Evolutionary conservation across 805 yeast genomes (phyloP).

Genomic region (Wickerhamiella cacticola): DNA sequence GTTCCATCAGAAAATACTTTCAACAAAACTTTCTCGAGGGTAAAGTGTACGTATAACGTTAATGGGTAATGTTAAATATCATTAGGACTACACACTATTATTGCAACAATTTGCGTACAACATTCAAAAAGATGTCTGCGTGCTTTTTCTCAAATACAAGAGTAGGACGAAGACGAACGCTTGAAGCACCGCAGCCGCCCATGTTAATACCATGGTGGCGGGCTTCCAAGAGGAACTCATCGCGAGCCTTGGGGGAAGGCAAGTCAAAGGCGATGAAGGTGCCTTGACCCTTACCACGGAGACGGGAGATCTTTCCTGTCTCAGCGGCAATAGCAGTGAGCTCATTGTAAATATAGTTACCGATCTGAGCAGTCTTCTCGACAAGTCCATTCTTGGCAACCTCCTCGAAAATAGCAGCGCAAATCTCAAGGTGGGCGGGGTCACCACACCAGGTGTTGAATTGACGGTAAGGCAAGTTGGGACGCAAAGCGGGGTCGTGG

Average conservation of each 20-base stretch:
- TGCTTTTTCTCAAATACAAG: conserved; percentile 69
- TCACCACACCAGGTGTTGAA: conserved; percentile 94
- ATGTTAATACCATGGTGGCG: conserved; percentile 59
- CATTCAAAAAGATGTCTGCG: conserved; percentile 50
- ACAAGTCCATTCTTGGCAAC: conserved; percentile 48
- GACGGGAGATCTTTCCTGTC: conserved; percentile 43
- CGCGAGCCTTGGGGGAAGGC: conserved; percentile 43
- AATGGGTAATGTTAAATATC: neutral
- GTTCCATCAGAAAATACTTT: conserved; percentile 20
- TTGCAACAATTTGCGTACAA: conserved; percentile 30
- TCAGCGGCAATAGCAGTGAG: conserved; percentile 41
- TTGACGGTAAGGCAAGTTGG: conserved; percentile 72
- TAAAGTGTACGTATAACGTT: neutral
- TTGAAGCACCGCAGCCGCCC: conserved; percentile 73
- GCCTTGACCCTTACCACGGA: conserved; percentile 65
- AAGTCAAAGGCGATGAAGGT: conserved; percentile 78
- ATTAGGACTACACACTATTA: neutral
- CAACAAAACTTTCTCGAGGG: neutral
- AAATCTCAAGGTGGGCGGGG: conserved; percentile 66
- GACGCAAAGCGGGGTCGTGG: conserved; percentile 60
- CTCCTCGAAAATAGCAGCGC: conserved; percentile 61
- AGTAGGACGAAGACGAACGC: conserved; percentile 74
- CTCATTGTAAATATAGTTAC: conserved; percentile 50
- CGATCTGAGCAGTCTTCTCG: conserved; percentile 45
- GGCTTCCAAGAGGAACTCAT: conserved; percentile 47